A percentile compares a stretch with the other conserved stretches of the same genome.
These are phyloP conservation scores for Arctium minus DNA, from an alignment of 129 eudicot species.

Conservation along the genomic window DNA sequence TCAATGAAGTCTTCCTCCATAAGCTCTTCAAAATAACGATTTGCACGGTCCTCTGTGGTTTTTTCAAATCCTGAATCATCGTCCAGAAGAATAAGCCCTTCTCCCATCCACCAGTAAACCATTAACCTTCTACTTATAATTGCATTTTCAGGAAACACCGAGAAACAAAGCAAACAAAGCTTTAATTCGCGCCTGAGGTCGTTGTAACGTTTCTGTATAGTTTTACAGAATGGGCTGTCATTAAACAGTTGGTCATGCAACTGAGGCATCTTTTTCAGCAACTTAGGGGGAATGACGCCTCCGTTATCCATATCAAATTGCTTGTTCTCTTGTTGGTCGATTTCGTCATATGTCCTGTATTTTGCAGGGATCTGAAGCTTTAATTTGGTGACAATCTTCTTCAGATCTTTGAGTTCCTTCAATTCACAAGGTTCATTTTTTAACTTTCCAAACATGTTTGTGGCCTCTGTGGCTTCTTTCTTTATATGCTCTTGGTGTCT, in stretches of 20 bases:
- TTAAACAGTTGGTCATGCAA: constrained; percentile 25
- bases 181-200: constrained; percentile 13
- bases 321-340: background rate
- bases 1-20: constrained; percentile 31
- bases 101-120: constrained; percentile 60
- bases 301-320: background rate
- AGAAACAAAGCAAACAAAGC: constrained; percentile 49
- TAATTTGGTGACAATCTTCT: constrained; percentile 32
- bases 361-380: constrained; percentile 41
- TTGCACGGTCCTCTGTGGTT: constrained; percentile 25
- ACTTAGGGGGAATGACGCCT: background rate
- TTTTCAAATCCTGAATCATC: background rate
- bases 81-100: constrained; percentile 24
- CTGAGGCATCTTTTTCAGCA: constrained; percentile 11
- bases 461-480: background rate
- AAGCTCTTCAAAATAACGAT: constrained; percentile 23
- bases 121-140: constrained; percentile 40
- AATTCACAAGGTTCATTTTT: background rate
- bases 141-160: constrained; percentile 36
- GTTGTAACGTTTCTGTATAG: constrained; percentile 20
- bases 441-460: background rate
- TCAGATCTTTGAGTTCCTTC: constrained; percentile 19
- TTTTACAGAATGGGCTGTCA: constrained; percentile 15
- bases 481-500: background rate
- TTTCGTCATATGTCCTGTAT: constrained; percentile 5